Conservation (phyloP, 805 yeast species). For the Schizosaccharomyces octosporus region DNA sequence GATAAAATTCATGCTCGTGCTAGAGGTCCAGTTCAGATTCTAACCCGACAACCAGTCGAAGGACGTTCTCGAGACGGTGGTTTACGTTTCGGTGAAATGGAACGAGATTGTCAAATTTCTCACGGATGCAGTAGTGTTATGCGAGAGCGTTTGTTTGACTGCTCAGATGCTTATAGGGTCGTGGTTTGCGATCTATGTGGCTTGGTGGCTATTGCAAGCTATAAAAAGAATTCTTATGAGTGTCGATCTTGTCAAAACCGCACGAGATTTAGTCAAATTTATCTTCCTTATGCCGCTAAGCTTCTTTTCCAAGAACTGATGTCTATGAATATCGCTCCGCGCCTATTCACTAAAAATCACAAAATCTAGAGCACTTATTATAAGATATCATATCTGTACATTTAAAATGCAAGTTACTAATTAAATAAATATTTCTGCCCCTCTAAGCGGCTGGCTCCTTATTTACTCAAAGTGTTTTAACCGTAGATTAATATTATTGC, state of each 20-base stretch:
- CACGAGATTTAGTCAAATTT: slow-evolving; percentile 79
- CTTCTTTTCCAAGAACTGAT: slow-evolving; percentile 92
- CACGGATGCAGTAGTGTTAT: slow-evolving; percentile 98
- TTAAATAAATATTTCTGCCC: too few relatives aligned
- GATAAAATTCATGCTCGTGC: slow-evolving; percentile 98
- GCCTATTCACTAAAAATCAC: neutral
- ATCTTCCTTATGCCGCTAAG: slow-evolving; percentile 96
- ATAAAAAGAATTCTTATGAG: slow-evolving; percentile 92
- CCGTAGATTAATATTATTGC: too few relatives aligned
- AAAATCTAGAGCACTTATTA: neutral
- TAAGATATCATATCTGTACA: neutral
- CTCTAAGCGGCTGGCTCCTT: too few relatives aligned
- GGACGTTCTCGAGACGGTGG: slow-evolving; percentile 99
- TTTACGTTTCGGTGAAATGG: slow-evolving; percentile 97
- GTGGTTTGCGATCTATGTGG: slow-evolving; percentile 98
- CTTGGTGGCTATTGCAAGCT: slow-evolving; percentile 91
- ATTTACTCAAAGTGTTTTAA: too few relatives aligned
- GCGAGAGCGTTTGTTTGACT: slow-evolving; percentile 95
- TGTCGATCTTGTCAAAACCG: slow-evolving; percentile 96
- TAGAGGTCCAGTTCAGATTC: slow-evolving; percentile 92
- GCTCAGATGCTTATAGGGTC: slow-evolving; percentile 94
- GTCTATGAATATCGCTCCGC: slow-evolving; percentile 84
- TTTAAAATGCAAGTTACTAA: neutral
- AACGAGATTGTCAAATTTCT: slow-evolving; percentile 87
- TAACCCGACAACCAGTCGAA: slow-evolving; percentile 95